These are phyloP conservation scores for Botrytis fragariae DNA, from an alignment of 2,329 filamentous ascomycete genomes.

Conservation along the genomic window DNA sequence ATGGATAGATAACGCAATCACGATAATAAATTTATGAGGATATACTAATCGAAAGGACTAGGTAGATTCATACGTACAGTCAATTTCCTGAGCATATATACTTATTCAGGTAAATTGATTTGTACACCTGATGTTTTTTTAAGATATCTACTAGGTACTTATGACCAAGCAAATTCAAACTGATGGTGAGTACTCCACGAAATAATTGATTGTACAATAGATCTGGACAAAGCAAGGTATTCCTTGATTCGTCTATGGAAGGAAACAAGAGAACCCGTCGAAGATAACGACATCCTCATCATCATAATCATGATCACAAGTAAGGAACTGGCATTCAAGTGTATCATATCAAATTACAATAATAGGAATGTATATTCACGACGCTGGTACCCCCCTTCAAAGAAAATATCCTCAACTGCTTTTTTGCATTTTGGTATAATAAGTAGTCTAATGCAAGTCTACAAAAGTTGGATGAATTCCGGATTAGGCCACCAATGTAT, in stretches of 20 bases:
- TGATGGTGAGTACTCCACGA: background rate
- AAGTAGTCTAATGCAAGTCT: conserved; percentile 37
- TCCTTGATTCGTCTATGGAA: background rate
- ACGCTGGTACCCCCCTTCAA: background rate
- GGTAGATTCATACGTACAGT: background rate
- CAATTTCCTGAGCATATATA: background rate
- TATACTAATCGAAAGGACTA: background rate
- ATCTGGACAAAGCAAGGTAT: background rate
- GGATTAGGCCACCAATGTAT: conserved; percentile 19
- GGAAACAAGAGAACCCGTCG: background rate
- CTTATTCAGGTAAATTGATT: background rate
- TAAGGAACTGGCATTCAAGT: background rate
- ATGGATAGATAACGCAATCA: background rate
- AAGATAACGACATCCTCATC: background rate
- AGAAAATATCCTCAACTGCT: conserved; percentile 15
- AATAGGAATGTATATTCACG: conserved; percentile 6
- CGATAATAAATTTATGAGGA: background rate
- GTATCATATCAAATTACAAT: background rate
- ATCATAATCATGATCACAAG: background rate
- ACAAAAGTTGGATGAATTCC: conserved; percentile 29
- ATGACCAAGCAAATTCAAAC: background rate
- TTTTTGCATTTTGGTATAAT: conserved; percentile 35
- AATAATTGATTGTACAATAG: background rate
- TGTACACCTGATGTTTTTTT: background rate
- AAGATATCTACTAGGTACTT: background rate